Percentiles rank a stretch among this genome's conserved stretches.
phyloP scores from a whole-genome alignment of 805 yeast genomes.

The Saccharomycopsis oosterbeekiorum region DNA sequence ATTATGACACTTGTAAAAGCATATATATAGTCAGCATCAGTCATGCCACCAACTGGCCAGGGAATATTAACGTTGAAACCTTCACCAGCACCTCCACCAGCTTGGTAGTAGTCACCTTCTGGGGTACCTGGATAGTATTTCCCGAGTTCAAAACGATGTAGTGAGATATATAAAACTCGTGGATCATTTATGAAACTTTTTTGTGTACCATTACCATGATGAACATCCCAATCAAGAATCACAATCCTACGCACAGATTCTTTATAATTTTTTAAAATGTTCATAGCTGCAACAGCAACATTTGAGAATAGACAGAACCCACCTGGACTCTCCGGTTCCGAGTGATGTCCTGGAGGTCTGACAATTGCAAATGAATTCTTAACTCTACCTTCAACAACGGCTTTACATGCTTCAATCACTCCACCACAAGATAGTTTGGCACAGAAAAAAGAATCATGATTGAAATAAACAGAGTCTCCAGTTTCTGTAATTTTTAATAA shows the following conservation, averaged over 20 bases:
- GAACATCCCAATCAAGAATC: slow-evolving; percentile 95
- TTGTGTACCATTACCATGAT: slow-evolving; percentile 98
- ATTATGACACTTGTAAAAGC: slow-evolving; percentile 79
- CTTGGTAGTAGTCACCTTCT: slow-evolving; percentile 71
- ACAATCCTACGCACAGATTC: slow-evolving; percentile 78
- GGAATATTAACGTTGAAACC: slow-evolving; percentile 89
- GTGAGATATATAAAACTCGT: slow-evolving; percentile 78
- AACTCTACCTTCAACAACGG: slow-evolving; percentile 87
- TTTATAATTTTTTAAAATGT: slow-evolving; percentile 71
- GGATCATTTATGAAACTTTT: slow-evolving; percentile 85
- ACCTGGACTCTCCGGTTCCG: slow-evolving; percentile 95
- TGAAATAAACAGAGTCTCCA: slow-evolving; percentile 92
- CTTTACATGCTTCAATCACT: slow-evolving; percentile 89
- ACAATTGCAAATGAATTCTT: slow-evolving; percentile 91
- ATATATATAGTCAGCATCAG: slow-evolving; percentile 90
- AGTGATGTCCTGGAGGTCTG: slow-evolving; percentile 99
- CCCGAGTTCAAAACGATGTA: slow-evolving; percentile 89
- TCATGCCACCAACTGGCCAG: slow-evolving; percentile 86
- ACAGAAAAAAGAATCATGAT: slow-evolving; percentile 77
- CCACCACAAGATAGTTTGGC: slow-evolving; percentile 96
- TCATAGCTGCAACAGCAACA: slow-evolving; percentile 94
- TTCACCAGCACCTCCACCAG: slow-evolving; percentile 78
- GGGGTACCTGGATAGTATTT: slow-evolving; percentile 89
- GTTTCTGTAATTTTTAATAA: slow-evolving; percentile 74
- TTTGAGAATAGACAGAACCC: slow-evolving; percentile 95